Conservation (phyloP, 208 protist genomes). For the Acanthamoeba healyi region DNA sequence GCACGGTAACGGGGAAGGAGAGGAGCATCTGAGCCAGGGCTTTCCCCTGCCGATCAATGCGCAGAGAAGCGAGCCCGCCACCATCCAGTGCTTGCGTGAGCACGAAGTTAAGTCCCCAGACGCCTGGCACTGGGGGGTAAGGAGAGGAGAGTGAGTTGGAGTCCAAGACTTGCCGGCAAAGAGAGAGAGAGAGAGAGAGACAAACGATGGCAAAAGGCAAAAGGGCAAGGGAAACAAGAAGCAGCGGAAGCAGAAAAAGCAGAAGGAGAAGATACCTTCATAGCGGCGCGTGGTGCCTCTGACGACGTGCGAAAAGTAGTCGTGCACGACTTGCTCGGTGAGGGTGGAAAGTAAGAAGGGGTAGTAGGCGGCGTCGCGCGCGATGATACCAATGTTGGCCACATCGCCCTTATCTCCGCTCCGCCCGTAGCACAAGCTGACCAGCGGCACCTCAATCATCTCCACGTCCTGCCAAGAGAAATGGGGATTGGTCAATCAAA, state of each 20-base stretch:
- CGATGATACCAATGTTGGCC: conserved; percentile 56
- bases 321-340: conserved; percentile 38
- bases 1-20: conserved; percentile 40
- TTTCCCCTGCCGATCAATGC: conserved; percentile 64
- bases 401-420: conserved; percentile 73
- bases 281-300: conserved; percentile 34
- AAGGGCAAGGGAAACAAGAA: too few species aligned
- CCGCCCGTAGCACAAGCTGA: conserved; percentile 6
- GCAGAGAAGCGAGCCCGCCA: conserved; percentile 25
- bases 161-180: too few species aligned
- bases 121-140: conserved; percentile 59
- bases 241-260: not conserved
- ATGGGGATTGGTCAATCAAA: not conserved
- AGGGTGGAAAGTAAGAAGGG: conserved; percentile 40
- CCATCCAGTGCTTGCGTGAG: conserved; percentile 56
- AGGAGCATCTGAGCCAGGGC: conserved; percentile 73
- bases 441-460: conserved; percentile 40
- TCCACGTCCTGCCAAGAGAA: conserved; percentile 3
- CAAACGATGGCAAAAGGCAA: too few species aligned
- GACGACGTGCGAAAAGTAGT: conserved; percentile 59
- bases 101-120: conserved; percentile 62
- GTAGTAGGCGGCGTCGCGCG: not conserved
- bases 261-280: not conserved
- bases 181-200: too few species aligned
- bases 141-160: too few species aligned